Base-by-base conservation (phyloP, 106 monocot species). In the Platanthera guangdongensis region DNA sequence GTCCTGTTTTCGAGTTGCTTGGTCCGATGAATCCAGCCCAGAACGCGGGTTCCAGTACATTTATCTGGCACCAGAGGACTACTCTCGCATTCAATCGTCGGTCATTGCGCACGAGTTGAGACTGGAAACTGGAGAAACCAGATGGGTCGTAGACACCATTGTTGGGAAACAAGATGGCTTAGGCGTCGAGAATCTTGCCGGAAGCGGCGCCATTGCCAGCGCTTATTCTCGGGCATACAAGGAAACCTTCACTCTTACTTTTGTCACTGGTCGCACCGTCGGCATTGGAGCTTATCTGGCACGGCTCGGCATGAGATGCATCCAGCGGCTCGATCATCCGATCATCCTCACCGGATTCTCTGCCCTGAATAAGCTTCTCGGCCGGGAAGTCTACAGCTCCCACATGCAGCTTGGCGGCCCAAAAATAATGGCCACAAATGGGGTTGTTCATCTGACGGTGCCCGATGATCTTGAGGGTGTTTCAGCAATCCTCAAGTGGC, bases 321-420 rank as follows among this genome's bases (percentile, higher is more conserved):
- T 99, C 32, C 97, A 99, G 28, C 84, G 97, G 18, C 88, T 99
- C 11, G 97, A 99, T 64, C 97, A 99, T 72, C 97, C 97, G 15
- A 99, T 99, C 25, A 99, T 99, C 49, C 85, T 99, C 47, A 99
- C 97, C 5, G 97, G 97, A n/a, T 99, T 87, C 73, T 85, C 94
- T 50, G 83, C 97, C 7, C 79, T 99, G 71, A 99, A 99, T 85
- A 99, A 99, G 65, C 97, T 99, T 75, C 86, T 99, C 57, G 94
- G 97, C 2, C 82, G 97, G 6, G 97, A 99, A 75, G 91, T 99
- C 15, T 99, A 99, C 78, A 99, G 97, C 76, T 99, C 97, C 9
- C 97, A 99, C 71, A 99, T 99, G 97, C 97, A 99, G 79, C 78
- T 99, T 7, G 97, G 97, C 74, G 97, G 97, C 10, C 97, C 97